Base-by-base conservation (phyloP, 2,329 filamentous ascomycete genomes). In the Sphaerulina populicola region DNA sequence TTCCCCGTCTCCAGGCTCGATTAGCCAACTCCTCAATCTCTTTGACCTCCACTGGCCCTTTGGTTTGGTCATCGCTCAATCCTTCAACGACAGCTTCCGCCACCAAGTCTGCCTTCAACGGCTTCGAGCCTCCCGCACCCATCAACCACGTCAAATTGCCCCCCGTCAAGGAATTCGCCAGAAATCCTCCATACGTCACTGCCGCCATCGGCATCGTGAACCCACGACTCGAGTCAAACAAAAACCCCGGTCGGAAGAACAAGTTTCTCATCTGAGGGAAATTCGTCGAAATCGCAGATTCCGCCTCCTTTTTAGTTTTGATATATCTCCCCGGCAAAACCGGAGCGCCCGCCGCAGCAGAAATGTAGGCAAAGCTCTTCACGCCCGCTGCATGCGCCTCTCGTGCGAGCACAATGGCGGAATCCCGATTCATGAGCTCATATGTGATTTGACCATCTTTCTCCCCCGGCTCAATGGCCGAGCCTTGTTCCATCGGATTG, bases 351-450 rank as follows among this genome's bases (percentile, higher is more conserved):
- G 78, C 88, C 0, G 88, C 86, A 2, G 93, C 93, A 33, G 89
- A 95, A 55, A 98, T 84, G 74, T 88, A 97, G 53, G 85, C 81
- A 66, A 95, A 96, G 0, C 82, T 80, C 14, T 76, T 71, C 11
- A 84, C 83, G 33, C 80, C 76, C 53, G 81, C 79, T 31, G 72
- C 72, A 23, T 77, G 77, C 1, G 89, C 82, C 66, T 91, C 86
- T 63, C 84, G 81, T 11, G 91, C 93, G 11, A 96, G 77, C 49
- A 84, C 79, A 55, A 97, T 81, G 43, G 91, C 91, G 72, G 78
- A 78, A 71, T 97, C 91, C 51, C 93, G 80, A 72, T 98, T 98
- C 88, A 98, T 96, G 54, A 89, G 77, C 73, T 97, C 93, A 73
- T 98, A 98, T 14, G 91, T 96, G 62, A 95, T 76, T 70, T 93